A percentile compares a stretch with the other conserved stretches of the same genome.
Evolutionary conservation across 371 early-diverging fungal genomes (phyloP).

Genomic region (Funneliformis caledonium): DNA sequence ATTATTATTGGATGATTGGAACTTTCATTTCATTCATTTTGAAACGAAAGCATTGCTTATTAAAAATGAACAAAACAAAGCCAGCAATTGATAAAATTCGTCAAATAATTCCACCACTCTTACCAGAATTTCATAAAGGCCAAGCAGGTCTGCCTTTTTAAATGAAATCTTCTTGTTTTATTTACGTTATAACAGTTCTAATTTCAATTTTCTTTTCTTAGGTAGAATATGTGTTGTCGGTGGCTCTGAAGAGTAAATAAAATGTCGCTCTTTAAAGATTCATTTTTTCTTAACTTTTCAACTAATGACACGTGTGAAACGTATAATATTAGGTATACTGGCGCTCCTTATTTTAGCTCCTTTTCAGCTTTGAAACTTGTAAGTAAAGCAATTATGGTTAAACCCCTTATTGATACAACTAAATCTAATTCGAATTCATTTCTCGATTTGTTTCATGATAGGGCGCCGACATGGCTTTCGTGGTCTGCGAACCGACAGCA

Average conservation of each 20-base stretch:
- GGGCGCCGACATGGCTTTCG: conserved; percentile 92
- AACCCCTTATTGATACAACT: not conserved
- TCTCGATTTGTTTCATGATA: conserved; percentile 42
- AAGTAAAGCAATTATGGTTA: conserved; percentile 39
- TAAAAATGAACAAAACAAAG: not conserved
- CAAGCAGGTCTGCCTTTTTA: conserved; percentile 72
- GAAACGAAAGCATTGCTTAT: not conserved
- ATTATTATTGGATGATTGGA: no score
- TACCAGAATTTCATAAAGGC: conserved; percentile 77
- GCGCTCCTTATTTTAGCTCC: conserved; percentile 93
- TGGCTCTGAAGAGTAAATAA: conserved; percentile 79
- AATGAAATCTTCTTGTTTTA: not conserved
- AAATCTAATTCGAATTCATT: not conserved
- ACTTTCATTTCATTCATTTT: no score
- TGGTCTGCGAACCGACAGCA: conserved; percentile 88
- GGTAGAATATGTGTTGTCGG: conserved; percentile 76
- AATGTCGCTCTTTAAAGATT: not conserved
- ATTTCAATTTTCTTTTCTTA: conserved; percentile 38
- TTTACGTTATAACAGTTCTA: not conserved
- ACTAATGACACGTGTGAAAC: not conserved
- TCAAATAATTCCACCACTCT: conserved; percentile 76
- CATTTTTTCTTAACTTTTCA: not conserved
- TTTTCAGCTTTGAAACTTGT: conserved; percentile 80
- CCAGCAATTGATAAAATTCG: conserved; percentile 49
- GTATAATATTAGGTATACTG: conserved; percentile 71